Evolutionary conservation across 306 rosid genomes (phyloP).

Genomic region (Glycine soja): DNA sequence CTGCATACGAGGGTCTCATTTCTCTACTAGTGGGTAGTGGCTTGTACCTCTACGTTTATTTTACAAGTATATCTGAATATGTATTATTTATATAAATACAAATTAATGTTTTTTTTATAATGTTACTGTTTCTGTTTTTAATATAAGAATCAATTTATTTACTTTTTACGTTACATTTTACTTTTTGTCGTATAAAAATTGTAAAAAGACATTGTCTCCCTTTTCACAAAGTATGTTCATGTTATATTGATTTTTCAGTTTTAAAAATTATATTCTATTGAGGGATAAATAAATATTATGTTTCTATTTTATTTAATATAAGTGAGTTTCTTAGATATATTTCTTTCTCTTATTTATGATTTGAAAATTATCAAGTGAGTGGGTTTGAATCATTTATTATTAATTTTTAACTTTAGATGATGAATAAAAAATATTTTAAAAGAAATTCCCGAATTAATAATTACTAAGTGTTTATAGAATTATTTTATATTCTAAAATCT

Average conservation of each 20-base stretch:
- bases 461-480: background rate
- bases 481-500: background rate
- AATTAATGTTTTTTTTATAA: too few relatives aligned
- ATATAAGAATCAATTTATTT: background rate
- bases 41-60: background rate
- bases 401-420: too few relatives aligned
- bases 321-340: too few relatives aligned
- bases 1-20: conserved; percentile 34
- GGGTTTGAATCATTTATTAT: too few relatives aligned
- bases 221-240: background rate
- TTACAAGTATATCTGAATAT: background rate
- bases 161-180: background rate
- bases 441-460: too few relatives aligned
- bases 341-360: too few relatives aligned
- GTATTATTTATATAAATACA: background rate
- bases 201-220: background rate
- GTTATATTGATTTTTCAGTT: background rate
- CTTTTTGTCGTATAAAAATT: background rate
- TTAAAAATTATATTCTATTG: background rate
- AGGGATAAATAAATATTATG: background rate
- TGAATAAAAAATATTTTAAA: too few relatives aligned
- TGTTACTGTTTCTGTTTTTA: background rate
- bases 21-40: too few relatives aligned
- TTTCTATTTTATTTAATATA: too few relatives aligned
- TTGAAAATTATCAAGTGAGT: too few relatives aligned